phyloP scores from a whole-genome alignment of 208 protist species.

The Acanthamoeba rhysodes region DNA sequence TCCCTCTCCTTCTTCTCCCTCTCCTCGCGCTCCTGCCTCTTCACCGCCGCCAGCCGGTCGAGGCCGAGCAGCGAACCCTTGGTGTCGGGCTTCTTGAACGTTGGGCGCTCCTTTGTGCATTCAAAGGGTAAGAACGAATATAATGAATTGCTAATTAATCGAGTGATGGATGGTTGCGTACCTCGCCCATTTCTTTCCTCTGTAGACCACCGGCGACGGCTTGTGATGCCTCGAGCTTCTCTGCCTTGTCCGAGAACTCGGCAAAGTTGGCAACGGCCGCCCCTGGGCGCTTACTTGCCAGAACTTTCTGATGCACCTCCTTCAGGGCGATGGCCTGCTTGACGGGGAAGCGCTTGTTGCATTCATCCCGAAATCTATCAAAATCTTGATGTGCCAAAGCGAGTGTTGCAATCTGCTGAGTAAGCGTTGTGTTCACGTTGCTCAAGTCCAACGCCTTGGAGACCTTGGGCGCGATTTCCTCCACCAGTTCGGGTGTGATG shows the following conservation, averaged over 20 bases:
- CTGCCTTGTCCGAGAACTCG: constrained; percentile 42
- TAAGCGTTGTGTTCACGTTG: background rate
- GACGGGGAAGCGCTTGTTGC: constrained; percentile 13
- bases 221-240: background rate
- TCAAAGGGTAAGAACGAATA: background rate
- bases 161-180: background rate
- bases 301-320: constrained; percentile 45
- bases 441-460: constrained; percentile 1
- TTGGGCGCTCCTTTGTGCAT: constrained; percentile 10
- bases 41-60: constrained; percentile 45
- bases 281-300: background rate
- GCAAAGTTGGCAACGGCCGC: constrained; percentile 5
- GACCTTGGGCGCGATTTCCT: constrained; percentile 20
- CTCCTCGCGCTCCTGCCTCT: constrained; percentile 45
- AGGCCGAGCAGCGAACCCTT: constrained; percentile 65
- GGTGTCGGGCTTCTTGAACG: constrained; percentile 38
- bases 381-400: constrained; percentile 30
- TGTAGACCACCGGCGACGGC: background rate
- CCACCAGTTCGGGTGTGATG: constrained; percentile 25
- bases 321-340: constrained; percentile 27
- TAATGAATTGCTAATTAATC: background rate
- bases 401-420: constrained; percentile 8
- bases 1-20: constrained; percentile 49
- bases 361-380: constrained; percentile 55
- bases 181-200: constrained; percentile 35